Base-by-base conservation (phyloP, 345 rosid species). In the Microthlaspi erraticum region DNA sequence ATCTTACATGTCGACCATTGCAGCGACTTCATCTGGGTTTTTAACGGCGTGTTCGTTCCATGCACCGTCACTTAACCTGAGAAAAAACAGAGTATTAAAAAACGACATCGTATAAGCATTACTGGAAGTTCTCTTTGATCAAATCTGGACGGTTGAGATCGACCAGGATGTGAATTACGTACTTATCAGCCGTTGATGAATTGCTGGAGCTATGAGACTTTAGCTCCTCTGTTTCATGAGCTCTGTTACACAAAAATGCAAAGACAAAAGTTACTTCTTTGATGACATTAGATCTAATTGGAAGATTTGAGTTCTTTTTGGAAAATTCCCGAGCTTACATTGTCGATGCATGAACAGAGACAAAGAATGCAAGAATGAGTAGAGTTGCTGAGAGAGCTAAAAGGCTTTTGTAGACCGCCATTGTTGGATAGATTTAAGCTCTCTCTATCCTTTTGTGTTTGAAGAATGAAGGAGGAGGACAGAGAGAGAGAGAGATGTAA, bases 1-100 rank as follows among this genome's bases (percentile, higher is more conserved):
- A 16, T 8, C 92, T 86, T 68, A 92, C 98, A 74, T 83, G 50
- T 85, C 85, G 58, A 92, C 96, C 83, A 82, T 72, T 4, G 91
- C 78, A 64, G 86, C 93, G 17, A 90, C 66, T 57, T 78, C 86
- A 48, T 86, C 96, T 38, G 95, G 97, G 81, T 88, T 73, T 19
- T 87, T 84, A 17, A 84, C 82, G 0, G 90, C 85, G 64, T 90
- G 90, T 74, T 81, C 81, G 13, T 71, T 76, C 95, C 88, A 74
- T 37, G 68, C 73, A 45, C 73, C 79, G 39, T 77, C 76, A 10
- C 64, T 11, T 44, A 60, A 65, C 54, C 90, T 81, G 79, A 56
- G 57, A 52, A 14, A 14, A 63, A 31, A 33, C 60, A 58, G 8
- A 49, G 29, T 3, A 65, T 13, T n/a, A 1, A 10, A 10, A 39